These are phyloP conservation scores for Pulveroboletus ravenelii DNA, from an alignment of 768 basidiomycete genomes.

Conservation along the genomic window DNA sequence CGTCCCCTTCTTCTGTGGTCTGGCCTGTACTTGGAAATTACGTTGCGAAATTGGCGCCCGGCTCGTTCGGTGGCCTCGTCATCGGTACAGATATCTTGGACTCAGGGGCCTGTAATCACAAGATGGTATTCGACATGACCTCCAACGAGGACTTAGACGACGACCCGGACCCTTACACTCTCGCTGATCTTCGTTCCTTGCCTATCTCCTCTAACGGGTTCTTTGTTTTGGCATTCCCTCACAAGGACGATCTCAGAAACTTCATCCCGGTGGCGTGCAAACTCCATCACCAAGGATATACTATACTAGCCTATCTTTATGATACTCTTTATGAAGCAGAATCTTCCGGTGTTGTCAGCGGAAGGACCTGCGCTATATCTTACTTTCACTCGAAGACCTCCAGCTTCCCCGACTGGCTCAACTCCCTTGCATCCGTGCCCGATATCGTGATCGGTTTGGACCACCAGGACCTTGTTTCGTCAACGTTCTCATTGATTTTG, in stretches of 20 bases:
- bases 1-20: conserved; percentile 16
- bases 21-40: conserved; percentile 21
- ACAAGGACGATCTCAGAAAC: conserved; percentile 29
- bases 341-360: conserved; percentile 3
- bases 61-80: conserved; percentile 38
- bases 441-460: conserved; percentile 35
- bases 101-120: background rate
- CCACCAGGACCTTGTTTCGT: conserved; percentile 26
- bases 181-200: background rate
- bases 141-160: background rate
- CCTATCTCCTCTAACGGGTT: conserved; percentile 14
- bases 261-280: conserved; percentile 36
- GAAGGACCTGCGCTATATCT: conserved; percentile 13
- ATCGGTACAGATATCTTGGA: conserved; percentile 13
- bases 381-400: conserved; percentile 14
- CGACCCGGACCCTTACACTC: background rate
- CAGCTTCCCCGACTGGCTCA: conserved; percentile 31
- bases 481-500: conserved; percentile 17
- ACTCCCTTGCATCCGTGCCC: conserved; percentile 20
- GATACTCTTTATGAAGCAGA: conserved; percentile 3
- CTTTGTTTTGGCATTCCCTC: conserved; percentile 36
- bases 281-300: conserved; percentile 30
- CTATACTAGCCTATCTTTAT: conserved; percentile 31
- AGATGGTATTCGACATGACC: background rate
- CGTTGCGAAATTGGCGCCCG: conserved; percentile 28